phyloP scores from a whole-genome alignment of 768 basidiomycete species.

The Coprinopsis cinerea region DNA sequence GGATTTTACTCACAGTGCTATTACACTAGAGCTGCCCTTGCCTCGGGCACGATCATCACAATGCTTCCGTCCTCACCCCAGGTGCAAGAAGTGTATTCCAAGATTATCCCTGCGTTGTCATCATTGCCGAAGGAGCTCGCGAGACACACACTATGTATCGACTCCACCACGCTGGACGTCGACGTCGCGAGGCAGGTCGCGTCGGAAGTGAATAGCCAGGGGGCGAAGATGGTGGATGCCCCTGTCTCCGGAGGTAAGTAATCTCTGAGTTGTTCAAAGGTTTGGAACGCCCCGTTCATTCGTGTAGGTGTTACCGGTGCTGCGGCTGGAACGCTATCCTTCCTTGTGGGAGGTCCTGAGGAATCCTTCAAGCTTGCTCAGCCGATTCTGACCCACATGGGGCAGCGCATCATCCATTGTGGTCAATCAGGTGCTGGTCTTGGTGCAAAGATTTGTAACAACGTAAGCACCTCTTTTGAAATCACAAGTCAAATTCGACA shows the following conservation, averaged over 20 bases:
- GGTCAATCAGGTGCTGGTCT: slow-evolving; percentile 77
- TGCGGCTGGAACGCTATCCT: slow-evolving; percentile 80
- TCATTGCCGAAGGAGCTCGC: slow-evolving; percentile 35
- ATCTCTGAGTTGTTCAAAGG: neutral
- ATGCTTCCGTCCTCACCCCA: slow-evolving; percentile 94
- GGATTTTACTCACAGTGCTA: slow-evolving; percentile 3
- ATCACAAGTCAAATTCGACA: slow-evolving; percentile 11
- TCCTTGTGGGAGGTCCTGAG: slow-evolving; percentile 81
- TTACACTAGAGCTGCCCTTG: slow-evolving; percentile 49
- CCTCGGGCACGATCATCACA: slow-evolving; percentile 68
- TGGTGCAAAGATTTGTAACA: slow-evolving; percentile 90
- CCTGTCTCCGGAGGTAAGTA: slow-evolving; percentile 86
- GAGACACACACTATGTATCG: slow-evolving; percentile 62
- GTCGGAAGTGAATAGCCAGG: slow-evolving; percentile 39
- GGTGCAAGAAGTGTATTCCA: slow-evolving; percentile 68
- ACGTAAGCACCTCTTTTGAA: slow-evolving; percentile 41
- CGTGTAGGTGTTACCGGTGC: slow-evolving; percentile 75
- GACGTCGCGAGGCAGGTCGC: slow-evolving; percentile 65
- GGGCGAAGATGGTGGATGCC: slow-evolving; percentile 83
- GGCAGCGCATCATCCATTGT: slow-evolving; percentile 76
- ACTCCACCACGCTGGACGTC: slow-evolving; percentile 89
- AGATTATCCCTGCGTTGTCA: slow-evolving; percentile 57
- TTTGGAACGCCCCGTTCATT: neutral
- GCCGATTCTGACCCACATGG: slow-evolving; percentile 69
- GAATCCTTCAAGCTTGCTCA: slow-evolving; percentile 50